phyloP scores from a whole-genome alignment of 2,329 filamentous ascomycete species.

The Coniochaeta ligniaria region DNA sequence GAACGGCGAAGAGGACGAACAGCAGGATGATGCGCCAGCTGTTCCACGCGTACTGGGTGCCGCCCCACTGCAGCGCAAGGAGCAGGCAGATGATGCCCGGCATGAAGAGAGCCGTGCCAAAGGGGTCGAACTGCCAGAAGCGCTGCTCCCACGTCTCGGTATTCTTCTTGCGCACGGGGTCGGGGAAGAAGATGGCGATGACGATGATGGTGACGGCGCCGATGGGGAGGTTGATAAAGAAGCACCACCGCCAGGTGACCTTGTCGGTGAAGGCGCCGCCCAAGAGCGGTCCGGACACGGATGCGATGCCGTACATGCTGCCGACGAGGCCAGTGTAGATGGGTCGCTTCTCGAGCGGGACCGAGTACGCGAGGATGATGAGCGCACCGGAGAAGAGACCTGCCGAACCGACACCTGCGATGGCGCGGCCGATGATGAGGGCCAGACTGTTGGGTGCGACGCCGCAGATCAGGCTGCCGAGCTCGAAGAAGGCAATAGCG shows the following conservation, averaged over 20 bases:
- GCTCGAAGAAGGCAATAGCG: slow-evolving; percentile 29
- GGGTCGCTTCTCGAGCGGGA: slow-evolving; percentile 16
- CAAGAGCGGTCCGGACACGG: slow-evolving; percentile 18
- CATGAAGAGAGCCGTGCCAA: slow-evolving; percentile 19
- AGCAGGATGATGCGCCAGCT: slow-evolving; percentile 28
- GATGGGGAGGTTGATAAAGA: slow-evolving; percentile 27
- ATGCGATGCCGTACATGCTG: slow-evolving; percentile 35
- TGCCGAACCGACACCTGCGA: slow-evolving; percentile 27
- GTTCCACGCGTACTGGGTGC: slow-evolving; percentile 29
- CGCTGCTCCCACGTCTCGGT: slow-evolving; percentile 10
- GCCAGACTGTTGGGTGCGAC: slow-evolving; percentile 19
- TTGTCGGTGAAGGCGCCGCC: slow-evolving; percentile 19
- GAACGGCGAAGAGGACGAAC: slow-evolving; percentile 25
- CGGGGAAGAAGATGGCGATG: slow-evolving; percentile 18
- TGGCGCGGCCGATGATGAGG: slow-evolving; percentile 20
- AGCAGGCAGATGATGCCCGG: slow-evolving; percentile 34
- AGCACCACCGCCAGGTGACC: slow-evolving; percentile 27
- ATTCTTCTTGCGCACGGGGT: slow-evolving; percentile 11
- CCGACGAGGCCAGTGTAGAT: slow-evolving; percentile 29
- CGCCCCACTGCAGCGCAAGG: slow-evolving; percentile 41
- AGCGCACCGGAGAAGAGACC: slow-evolving; percentile 32
- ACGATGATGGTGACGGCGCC: slow-evolving; percentile 21
- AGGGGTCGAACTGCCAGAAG: slow-evolving; percentile 18
- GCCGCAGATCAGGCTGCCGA: slow-evolving; percentile 29
- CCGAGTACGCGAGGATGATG: slow-evolving; percentile 27